Evolutionary conservation across 2,329 filamentous ascomycete genomes (phyloP).

Genomic region (Pseudogymnoascus destructans): DNA sequence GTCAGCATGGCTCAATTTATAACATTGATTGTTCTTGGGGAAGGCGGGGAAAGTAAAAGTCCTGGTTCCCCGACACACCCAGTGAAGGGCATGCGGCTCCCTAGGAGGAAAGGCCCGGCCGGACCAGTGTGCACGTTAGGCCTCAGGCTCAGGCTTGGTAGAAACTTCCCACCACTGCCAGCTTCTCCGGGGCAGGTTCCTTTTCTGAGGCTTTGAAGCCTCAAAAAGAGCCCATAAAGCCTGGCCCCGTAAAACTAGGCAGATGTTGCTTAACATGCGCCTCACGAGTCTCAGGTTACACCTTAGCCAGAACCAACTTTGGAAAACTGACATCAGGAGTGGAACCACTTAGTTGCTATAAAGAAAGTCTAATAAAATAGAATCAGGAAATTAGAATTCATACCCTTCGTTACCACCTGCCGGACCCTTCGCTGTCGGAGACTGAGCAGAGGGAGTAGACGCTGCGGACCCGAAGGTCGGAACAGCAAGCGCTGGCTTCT

Average conservation of each 20-base stretch:
- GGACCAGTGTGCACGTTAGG: no score
- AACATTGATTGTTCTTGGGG: background rate
- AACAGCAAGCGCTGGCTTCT: background rate
- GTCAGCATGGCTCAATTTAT: background rate
- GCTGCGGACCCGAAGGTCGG: constrained; percentile 15
- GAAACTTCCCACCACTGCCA: background rate
- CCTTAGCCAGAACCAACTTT: background rate
- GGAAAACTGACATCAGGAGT: background rate
- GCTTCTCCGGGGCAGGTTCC: background rate
- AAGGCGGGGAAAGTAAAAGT: background rate
- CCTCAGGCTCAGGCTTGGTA: background rate
- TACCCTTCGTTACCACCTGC: constrained; percentile 11
- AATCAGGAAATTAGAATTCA: background rate
- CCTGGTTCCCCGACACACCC: no score
- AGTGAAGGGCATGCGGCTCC: no score
- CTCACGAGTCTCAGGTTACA: background rate
- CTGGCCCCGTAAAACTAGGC: background rate
- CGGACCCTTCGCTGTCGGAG: background rate
- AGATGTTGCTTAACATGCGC: background rate
- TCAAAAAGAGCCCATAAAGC: background rate
- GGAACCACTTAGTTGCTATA: background rate
- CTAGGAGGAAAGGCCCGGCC: no score
- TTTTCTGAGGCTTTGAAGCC: background rate
- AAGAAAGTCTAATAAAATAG: background rate
- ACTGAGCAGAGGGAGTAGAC: constrained; percentile 8